A percentile compares a stretch with the other conserved stretches of the same genome.
Conservation (phyloP, 768 basidiomycete species). For the Mycena sanguinolenta region DNA sequence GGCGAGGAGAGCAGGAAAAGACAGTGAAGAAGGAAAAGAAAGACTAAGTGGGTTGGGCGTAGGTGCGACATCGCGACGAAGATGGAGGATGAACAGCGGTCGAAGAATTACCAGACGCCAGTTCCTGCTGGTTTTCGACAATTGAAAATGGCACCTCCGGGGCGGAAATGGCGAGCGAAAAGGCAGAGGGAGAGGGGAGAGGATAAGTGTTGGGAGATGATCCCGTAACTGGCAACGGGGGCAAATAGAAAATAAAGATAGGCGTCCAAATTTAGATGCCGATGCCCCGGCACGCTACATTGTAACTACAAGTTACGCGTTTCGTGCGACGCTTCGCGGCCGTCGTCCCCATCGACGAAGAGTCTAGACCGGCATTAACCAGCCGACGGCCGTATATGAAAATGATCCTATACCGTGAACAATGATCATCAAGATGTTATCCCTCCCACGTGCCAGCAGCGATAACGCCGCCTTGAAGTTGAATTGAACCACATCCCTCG, state of each 20-base stretch:
- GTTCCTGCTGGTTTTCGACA: constrained; percentile 65
- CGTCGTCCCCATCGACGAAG: too few species aligned
- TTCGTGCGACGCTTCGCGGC: too few species aligned
- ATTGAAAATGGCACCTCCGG: constrained; percentile 60
- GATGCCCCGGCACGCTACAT: too few species aligned
- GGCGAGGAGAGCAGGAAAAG: constrained; percentile 50
- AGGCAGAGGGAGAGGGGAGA: constrained; percentile 36
- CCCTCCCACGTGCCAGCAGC: too few species aligned
- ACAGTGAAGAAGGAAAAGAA: constrained; percentile 56
- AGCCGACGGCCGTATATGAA: too few species aligned
- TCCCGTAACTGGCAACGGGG: neutral
- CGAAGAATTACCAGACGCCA: constrained; percentile 49
- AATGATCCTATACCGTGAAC: too few species aligned
- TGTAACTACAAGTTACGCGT: too few species aligned
- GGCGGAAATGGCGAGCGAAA: constrained; percentile 49
- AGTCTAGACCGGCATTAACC: too few species aligned
- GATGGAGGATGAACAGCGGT: constrained; percentile 41
- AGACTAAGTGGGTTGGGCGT: constrained; percentile 46
- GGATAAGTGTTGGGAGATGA: neutral
- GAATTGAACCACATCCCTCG: too few species aligned
- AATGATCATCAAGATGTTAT: too few species aligned
- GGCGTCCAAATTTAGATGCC: too few species aligned
- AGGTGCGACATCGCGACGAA: constrained; percentile 58
- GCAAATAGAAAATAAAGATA: neutral
- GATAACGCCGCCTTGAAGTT: too few species aligned